Percentiles rank a stretch among this genome's conserved stretches.
Evolutionary conservation across 805 yeast genomes (phyloP).

Genomic region (Vanderwaltozyma tropicalis): DNA sequence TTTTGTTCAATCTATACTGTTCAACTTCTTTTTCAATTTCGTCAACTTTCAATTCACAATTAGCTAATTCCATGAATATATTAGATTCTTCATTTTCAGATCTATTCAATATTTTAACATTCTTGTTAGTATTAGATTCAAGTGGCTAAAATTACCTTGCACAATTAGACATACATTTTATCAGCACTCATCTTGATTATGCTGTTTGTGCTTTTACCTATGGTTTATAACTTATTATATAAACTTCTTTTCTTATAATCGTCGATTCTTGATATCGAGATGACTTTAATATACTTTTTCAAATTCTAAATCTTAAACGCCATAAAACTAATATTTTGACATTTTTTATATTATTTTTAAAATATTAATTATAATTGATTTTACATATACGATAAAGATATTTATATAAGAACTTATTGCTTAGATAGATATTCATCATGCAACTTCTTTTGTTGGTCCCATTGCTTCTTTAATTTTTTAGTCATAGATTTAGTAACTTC

Average conservation of each 20-base stretch:
- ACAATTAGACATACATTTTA: too few relatives aligned
- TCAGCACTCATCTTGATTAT: background rate
- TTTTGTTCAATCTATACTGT: conserved; percentile 38
- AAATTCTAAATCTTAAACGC: too few relatives aligned
- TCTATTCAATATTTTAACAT: background rate
- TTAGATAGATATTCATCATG: conserved; percentile 48
- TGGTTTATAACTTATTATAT: too few relatives aligned
- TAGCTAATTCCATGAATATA: conserved; percentile 34
- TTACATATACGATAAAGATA: conserved; percentile 1
- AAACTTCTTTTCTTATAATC: too few relatives aligned
- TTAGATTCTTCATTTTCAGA: conserved; percentile 4
- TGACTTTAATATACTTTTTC: too few relatives aligned
- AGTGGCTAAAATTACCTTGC: background rate
- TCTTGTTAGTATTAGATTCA: background rate
- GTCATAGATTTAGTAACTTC: conserved; percentile 75
- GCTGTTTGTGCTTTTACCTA: background rate
- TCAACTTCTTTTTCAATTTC: conserved; percentile 50
- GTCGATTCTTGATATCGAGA: too few relatives aligned
- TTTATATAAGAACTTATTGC: background rate
- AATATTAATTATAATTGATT: background rate
- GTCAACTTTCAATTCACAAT: conserved; percentile 49
- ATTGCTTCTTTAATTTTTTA: conserved; percentile 73
- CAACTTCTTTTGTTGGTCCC: conserved; percentile 72
- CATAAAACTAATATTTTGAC: too few relatives aligned
- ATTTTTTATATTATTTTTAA: too few relatives aligned